Conservation (phyloP, 768 basidiomycete species). For the Pleurotus salmoneostramineus region DNA sequence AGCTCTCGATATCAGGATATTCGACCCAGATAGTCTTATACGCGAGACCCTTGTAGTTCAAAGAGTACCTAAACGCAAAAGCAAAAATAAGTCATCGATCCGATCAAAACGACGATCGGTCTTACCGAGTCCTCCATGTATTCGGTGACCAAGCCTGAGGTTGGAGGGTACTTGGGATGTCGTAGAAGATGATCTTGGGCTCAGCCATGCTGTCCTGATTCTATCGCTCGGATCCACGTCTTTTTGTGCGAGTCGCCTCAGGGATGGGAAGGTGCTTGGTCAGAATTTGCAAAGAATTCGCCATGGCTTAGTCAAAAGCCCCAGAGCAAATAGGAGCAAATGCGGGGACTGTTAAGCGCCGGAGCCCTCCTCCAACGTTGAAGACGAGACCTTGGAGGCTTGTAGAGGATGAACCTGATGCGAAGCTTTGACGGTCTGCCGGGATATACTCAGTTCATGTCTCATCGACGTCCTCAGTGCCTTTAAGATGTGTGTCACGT, state of each 20-base stretch:
- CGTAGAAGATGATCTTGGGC: constrained; percentile 35
- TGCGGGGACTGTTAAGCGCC: neutral
- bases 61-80: neutral
- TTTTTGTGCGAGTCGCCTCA: neutral
- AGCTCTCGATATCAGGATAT: constrained; percentile 33
- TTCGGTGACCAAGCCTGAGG: constrained; percentile 38
- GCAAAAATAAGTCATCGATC: neutral
- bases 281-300: neutral
- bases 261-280: constrained; percentile 7
- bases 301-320: too few species aligned
- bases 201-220: neutral
- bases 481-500: too few species aligned
- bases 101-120: neutral
- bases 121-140: constrained; percentile 41
- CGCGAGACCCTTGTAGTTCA: constrained; percentile 20
- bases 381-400: too few species aligned
- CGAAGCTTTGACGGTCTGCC: too few species aligned
- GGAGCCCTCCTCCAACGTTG: too few species aligned
- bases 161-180: constrained; percentile 25
- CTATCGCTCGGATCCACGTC: neutral
- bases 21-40: constrained; percentile 38
- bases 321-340: too few species aligned
- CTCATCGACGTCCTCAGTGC: too few species aligned
- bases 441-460: too few species aligned
- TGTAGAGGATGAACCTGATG: too few species aligned